A percentile compares a stretch with the other conserved stretches of the same genome.
These are phyloP conservation scores for Mytilinidion resinicola DNA, from an alignment of 495 filamentous ascomycete species.

Conservation along the genomic window DNA sequence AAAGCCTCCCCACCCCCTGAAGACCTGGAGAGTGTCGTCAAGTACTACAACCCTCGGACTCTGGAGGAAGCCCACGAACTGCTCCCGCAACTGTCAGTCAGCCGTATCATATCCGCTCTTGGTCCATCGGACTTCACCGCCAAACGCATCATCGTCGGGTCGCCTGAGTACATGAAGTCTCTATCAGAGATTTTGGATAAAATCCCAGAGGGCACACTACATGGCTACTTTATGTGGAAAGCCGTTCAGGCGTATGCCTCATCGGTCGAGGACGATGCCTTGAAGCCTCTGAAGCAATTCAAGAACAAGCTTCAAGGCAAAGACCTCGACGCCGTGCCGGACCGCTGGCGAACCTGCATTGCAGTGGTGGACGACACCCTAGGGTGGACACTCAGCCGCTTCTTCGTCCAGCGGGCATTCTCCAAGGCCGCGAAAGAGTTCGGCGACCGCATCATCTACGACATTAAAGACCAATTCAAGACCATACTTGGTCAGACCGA, in stretches of 20 bases:
- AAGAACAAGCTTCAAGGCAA: constrained; percentile 48
- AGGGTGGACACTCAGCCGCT: constrained; percentile 55
- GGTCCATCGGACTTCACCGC: constrained; percentile 46
- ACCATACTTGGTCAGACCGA: constrained; percentile 51
- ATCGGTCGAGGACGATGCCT: constrained; percentile 51
- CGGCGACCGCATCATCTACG: constrained; percentile 62
- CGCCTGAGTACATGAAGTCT: constrained; percentile 50
- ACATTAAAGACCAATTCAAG: constrained; percentile 61
- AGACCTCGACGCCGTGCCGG: constrained; percentile 56
- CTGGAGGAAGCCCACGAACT: constrained; percentile 48
- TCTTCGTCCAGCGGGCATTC: constrained; percentile 62
- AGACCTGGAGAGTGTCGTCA: constrained; percentile 52
- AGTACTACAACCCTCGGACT: constrained; percentile 53
- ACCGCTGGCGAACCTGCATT: constrained; percentile 67
- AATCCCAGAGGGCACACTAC: constrained; percentile 44
- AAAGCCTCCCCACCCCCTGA: constrained; percentile 52
- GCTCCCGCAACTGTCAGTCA: constrained; percentile 50
- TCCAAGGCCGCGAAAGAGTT: constrained; percentile 56
- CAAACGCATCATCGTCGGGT: constrained; percentile 51
- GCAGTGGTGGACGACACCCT: constrained; percentile 50
- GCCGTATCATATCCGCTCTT: constrained; percentile 47
- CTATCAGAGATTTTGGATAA: constrained; percentile 45
- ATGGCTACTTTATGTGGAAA: constrained; percentile 57
- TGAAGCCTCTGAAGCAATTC: constrained; percentile 55
- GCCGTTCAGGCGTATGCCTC: constrained; percentile 47